Evolutionary conservation across 768 basidiomycete genomes (phyloP), one percentile per base, ranked within the genome.

Genomic region (Psilocybe azurescens): DNA sequence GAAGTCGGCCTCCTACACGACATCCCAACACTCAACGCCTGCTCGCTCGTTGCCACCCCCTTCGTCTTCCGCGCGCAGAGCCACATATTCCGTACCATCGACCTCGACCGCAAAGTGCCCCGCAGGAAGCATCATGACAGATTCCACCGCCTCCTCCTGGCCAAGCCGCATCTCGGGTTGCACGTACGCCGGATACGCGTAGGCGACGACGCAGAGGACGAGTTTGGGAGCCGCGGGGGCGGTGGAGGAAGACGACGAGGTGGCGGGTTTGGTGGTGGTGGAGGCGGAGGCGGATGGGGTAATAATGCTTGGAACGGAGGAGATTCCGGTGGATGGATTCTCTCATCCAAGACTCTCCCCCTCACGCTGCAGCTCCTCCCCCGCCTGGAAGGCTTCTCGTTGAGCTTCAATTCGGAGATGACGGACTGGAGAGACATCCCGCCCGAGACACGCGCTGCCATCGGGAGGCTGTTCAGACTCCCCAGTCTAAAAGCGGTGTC

Each of bases 121-220:
- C 54, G 69, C n/a, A 56, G 59, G 57, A 64, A 63, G 14, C 54
- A 57, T 24, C 63, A 64, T 54, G 56, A 59, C 18, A 60, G 61
- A 9, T 69, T 70, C 29, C 65, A 67, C 41, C 60, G 63, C n/a
- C 67, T 70, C 5, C 56, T 70, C 7, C 28, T 29, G 1, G 38
- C 59, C 0, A 63, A 63, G n/a, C 69, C 69, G 0, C 67, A 64
- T 11, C 32, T 70, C 3, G 69, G 69, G 16, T 59, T 58, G 2
- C 58, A 70, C 36, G 69, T 70, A 11, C 65, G 66, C 16, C 36
- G 61, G n/a, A 51, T 70, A 24, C 62, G 64, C 2, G 56, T 70
- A 14, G 69, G 67, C 2, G 69, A 70, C 51, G 67, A 68, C 30
- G 46, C 64, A 7, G 67, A 68, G 49, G 69, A 70, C 29, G 68